Evolutionary conservation across 1,284 basidiomycete genomes (phyloP), one percentile per base, ranked within the genome.

Genomic region (Meripilus lineatus): DNA sequence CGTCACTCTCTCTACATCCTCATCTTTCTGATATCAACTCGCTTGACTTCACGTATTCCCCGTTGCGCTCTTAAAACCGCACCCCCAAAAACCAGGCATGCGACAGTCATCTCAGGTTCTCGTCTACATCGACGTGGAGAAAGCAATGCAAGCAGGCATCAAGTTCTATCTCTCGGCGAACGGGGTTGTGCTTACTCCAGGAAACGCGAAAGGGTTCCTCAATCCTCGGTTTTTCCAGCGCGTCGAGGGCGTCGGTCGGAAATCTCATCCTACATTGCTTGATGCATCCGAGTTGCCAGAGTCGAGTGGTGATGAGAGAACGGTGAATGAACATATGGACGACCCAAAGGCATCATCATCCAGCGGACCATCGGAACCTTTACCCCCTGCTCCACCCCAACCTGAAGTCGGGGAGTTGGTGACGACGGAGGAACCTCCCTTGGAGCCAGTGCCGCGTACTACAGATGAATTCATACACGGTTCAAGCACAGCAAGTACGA

Each of bases 131-230:
- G 72, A 94, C 54, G 68, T 92, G 5, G 69, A 74, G 38, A 78
- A 74, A 49, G 89, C 89, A 0, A 66, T 94, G 26, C 71, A 74
- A 39, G 79, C 78, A 7, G 87, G 85, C 0, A 70, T 92, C 56
- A 68, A 74, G 38, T 89, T 95, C 53, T 77, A 72, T 56, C 63
- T 89, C 1, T 93, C 90, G 1, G 68, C 75, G 1, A 95, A 94
- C 51, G 89, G 89, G 2, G 92, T 94, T 5, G 75, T 95, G 14
- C 74, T 95, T 5, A 89, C 88, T 0, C 75, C 78, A 44, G 93
- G 93, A 1, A 68, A 86, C 45, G 66, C 67, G 21, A 57, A 62
- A 2, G 86, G 85, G 0, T 68, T 77, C 50, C 56, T 90, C 5
- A 54, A 65, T 1, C 69, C 77, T 1, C 58, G 70, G 15, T 88